Evolutionary conservation across 805 yeast species (phyloP).

Genomic region (Saccharomycopsis olivae): DNA sequence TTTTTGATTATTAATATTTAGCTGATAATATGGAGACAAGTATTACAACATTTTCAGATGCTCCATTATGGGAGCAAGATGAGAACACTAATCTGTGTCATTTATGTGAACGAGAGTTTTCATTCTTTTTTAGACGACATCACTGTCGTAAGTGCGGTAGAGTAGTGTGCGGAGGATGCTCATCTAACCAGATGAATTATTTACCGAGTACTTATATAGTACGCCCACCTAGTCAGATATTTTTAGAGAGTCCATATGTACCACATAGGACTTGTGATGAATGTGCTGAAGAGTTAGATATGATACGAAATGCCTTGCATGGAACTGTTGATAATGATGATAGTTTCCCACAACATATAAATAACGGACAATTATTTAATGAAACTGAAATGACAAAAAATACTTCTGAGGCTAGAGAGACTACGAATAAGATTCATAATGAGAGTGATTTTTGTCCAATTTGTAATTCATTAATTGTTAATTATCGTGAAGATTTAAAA

Average conservation of each 20-base stretch:
- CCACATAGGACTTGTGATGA: slow-evolving; percentile 67
- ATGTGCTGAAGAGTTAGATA: slow-evolving; percentile 53
- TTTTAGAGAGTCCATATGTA: slow-evolving; percentile 39
- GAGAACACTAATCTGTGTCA: slow-evolving; percentile 40
- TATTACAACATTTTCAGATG: no score
- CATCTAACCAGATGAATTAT: slow-evolving; percentile 41
- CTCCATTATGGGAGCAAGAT: slow-evolving; percentile 67
- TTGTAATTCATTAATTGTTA: slow-evolving; percentile 23
- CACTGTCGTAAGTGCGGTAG: slow-evolving; percentile 79
- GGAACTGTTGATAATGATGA: slow-evolving; percentile 9
- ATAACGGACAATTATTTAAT: neutral
- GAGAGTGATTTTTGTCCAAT: slow-evolving; percentile 25
- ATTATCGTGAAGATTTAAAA: slow-evolving; percentile 27
- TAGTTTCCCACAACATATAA: neutral
- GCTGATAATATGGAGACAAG: no score
- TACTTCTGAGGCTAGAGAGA: slow-evolving; percentile 1
- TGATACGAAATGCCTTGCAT: slow-evolving; percentile 34
- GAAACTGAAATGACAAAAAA: neutral
- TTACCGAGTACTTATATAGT: slow-evolving; percentile 51
- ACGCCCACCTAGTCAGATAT: slow-evolving; percentile 38
- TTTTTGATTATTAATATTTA: no score
- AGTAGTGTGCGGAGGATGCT: slow-evolving; percentile 65
- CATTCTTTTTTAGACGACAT: slow-evolving; percentile 62
- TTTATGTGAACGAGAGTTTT: slow-evolving; percentile 41
- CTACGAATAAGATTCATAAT: neutral